Evolutionary conservation across 2,329 filamentous ascomycete species (phyloP).

Genomic region (Myriosclerotinia curreyana): DNA sequence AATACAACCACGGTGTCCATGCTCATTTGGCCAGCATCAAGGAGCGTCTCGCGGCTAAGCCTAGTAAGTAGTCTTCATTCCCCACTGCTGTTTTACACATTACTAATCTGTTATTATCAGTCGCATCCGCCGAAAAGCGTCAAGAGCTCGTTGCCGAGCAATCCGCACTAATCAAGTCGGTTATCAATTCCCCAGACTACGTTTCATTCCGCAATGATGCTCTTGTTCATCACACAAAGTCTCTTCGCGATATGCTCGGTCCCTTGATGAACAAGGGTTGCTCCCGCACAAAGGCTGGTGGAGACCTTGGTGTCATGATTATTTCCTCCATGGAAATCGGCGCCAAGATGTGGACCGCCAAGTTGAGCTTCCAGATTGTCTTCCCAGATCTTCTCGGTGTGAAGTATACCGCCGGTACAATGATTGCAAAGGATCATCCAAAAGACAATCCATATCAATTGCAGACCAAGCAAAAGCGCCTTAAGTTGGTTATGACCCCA

Average conservation of each 20-base stretch:
- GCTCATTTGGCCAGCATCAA: constrained; percentile 31
- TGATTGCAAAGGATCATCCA: constrained; percentile 45
- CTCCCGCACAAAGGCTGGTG: constrained; percentile 41
- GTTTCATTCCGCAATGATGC: constrained; percentile 29
- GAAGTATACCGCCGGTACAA: constrained; percentile 48
- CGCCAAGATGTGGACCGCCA: constrained; percentile 46
- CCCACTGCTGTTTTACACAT: constrained; percentile 17
- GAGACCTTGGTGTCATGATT: constrained; percentile 40
- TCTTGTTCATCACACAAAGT: constrained; percentile 31
- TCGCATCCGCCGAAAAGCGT: constrained; percentile 31
- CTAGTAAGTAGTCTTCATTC: constrained; percentile 35
- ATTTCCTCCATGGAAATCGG: constrained; percentile 39
- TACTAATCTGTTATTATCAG: constrained; percentile 23
- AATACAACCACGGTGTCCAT: constrained; percentile 35
- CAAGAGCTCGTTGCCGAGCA: constrained; percentile 42
- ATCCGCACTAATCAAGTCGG: constrained; percentile 40
- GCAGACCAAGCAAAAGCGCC: constrained; percentile 50
- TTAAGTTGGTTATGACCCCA: constrained; percentile 55
- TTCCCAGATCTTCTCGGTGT: constrained; percentile 52
- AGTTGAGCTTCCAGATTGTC: constrained; percentile 45
- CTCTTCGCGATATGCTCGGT: constrained; percentile 45
- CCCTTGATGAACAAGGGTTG: constrained; percentile 43
- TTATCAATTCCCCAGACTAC: constrained; percentile 41
- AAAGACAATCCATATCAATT: constrained; percentile 44
- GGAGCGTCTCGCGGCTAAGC: constrained; percentile 21